Evolutionary conservation across 345 rosid species (phyloP), one percentile per base, ranked within the genome.

Genomic region (Corymbia maculata): DNA sequence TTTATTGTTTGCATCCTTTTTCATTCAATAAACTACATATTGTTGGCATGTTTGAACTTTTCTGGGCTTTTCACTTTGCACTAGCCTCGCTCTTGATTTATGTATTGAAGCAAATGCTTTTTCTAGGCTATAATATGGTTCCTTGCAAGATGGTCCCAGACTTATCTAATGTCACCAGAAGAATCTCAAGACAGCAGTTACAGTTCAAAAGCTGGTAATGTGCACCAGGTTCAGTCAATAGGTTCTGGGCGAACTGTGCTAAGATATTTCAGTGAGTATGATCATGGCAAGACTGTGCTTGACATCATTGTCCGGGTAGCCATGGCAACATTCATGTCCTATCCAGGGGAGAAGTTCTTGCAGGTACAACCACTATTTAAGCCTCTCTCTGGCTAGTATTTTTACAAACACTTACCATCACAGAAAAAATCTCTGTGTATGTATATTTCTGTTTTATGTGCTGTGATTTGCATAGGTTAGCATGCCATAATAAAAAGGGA

Each of bases 71-170:
- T 84, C 30, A 47, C 51, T 86, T 86, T 68, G 13, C 87, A 47
- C 85, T 47, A 30, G 79, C 82, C 52, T 66, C 51, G 49, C 85
- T 59, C 22, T 87, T 9, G 85, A 79, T 86, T 85, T 68, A 59
- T 82, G 84, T 36, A 53, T 49, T 86, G 70, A 70, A 17, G 53
- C 50, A 44, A 87, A 93, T 75, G 53, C 52, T 49, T 19, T 88
- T n/a, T 93, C 88, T 92, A 97, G 99, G 99, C 99, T 91, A 92
- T 97, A 89, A 89, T 96, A 92, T 97, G 99, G 99, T 96, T 97
- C 93, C 99, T 97, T 91, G 96, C 98, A 85, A 96, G 99, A 94
- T 96, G 99, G 99, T 95, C 97, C 85, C 94, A 90, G 82, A 97
- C 99, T 89, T 97, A 95, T 89, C 92, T 97, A 68, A 90, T 97